phyloP scores from a whole-genome alignment of 2,329 filamentous ascomycete genomes.

The Knoxdaviesia capensis region DNA sequence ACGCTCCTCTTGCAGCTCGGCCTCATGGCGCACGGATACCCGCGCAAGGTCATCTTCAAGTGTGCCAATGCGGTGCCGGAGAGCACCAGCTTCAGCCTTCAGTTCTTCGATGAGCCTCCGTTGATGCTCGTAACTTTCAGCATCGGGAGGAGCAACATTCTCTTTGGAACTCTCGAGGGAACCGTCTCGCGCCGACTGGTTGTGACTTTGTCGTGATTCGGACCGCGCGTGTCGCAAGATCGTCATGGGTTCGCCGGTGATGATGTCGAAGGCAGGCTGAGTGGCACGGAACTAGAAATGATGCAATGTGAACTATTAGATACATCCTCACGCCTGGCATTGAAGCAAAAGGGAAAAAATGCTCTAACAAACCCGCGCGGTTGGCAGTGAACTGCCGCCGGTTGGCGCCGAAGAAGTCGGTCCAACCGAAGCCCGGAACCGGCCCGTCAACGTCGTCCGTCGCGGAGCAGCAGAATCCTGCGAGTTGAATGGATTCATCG shows the following conservation, averaged over 20 bases:
- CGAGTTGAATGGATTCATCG: no score
- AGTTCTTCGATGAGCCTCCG: constrained; percentile 50
- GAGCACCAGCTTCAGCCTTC: constrained; percentile 71
- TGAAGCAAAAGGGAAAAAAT: no score
- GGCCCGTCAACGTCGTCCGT: no score
- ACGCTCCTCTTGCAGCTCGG: constrained; percentile 64
- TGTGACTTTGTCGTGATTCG: constrained; percentile 18
- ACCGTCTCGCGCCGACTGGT: constrained; percentile 21
- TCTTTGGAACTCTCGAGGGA: constrained; percentile 39
- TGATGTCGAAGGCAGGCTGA: constrained; percentile 37
- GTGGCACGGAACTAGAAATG: constrained; percentile 26
- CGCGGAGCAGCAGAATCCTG: no score
- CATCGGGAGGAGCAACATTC: constrained; percentile 36
- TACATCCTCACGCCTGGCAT: no score
- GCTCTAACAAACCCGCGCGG: no score
- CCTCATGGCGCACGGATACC: constrained; percentile 55
- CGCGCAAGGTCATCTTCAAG: constrained; percentile 78
- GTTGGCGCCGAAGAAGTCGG: no score
- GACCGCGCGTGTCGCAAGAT: constrained; percentile 10
- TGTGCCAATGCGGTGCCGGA: constrained; percentile 75
- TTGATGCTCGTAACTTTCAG: constrained; percentile 37
- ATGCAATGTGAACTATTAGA: constrained; percentile 8
- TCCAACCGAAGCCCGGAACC: no score
- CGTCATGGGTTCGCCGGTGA: constrained; percentile 23
- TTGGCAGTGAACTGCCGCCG: no score